Base-by-base conservation (phyloP, 1,139 yeast species). In the Blastobotrys proliferans region DNA sequence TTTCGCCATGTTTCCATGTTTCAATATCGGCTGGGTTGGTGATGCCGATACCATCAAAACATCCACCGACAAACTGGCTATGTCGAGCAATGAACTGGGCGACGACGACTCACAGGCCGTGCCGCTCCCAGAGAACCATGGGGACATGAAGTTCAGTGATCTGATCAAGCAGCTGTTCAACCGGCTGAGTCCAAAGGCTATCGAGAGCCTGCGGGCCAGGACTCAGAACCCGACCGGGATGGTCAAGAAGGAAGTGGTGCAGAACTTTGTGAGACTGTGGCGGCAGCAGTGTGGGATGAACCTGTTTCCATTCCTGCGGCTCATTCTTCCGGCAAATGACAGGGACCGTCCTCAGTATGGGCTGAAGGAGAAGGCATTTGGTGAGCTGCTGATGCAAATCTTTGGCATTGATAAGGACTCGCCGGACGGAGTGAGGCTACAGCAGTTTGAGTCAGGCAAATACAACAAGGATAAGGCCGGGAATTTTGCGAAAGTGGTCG, bases 201-300 rank as follows among this genome's bases (percentile, higher is more conserved):
- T 27, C 13, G 14, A 27, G n/a, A 8, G n/a, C 14, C 10, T n/a
- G 14, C 8, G 8, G 26, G 26, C 26, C 10, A 16, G 14, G n/a
- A 27, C n/a, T 6, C 13, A 6, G 6, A 11, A 11, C 14, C 13
- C 13, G 6, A 27, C 10, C 14, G n/a, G 30, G 30, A 27, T 27
- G 30, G 6, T 11, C 9, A 41, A 47, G 3, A 49, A 49, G 9
- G 43, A 51, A 5, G 51, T 59, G 14, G 47, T 42, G 4, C 47
- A 56, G 16, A 27, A 61, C 13, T 90, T 85, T 58, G 68, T 84
- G 37, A 61, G 66, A 3, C 65, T 73, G 19, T 88, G 88, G 81
- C 69, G 81, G 44, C 64, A 67, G 11, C 76, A 77, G 25, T 82
- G 85, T 2, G 95, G 95, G 0, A 61, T 70, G 25, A 80, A 88